Conservation (phyloP, 768 basidiomycete species). For the Hygrophoropsis aurantiaca region DNA sequence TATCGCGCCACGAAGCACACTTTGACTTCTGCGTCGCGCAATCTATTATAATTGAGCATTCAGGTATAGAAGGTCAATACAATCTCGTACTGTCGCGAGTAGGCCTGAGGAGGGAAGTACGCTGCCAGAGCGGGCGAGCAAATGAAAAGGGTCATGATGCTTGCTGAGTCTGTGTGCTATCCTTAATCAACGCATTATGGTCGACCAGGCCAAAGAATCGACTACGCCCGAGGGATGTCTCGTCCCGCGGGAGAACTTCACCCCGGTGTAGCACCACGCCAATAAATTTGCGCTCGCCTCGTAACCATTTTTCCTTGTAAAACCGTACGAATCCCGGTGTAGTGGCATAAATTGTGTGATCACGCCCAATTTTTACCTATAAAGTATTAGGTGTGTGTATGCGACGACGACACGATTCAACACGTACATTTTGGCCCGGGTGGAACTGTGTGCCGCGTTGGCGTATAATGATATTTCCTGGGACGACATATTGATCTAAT, state of each 20-base stretch:
- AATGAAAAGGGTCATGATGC: constrained; percentile 9
- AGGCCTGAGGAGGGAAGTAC: no score
- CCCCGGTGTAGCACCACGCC: constrained; percentile 83
- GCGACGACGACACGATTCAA: constrained; percentile 1
- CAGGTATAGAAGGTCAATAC: no score
- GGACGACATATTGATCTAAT: constrained; percentile 85
- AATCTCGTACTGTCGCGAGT: no score
- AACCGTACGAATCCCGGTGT: constrained; percentile 93
- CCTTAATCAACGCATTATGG: constrained; percentile 39
- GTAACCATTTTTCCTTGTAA: constrained; percentile 80
- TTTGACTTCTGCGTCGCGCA: no score
- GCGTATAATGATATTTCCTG: constrained; percentile 94
- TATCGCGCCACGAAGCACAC: no score
- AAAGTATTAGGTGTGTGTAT: constrained; percentile 7
- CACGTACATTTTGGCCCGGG: constrained; percentile 86
- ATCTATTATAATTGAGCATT: no score
- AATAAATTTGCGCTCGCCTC: constrained; percentile 73
- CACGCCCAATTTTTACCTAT: constrained; percentile 87
- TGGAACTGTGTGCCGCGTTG: constrained; percentile 94
- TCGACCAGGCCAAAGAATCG: constrained; percentile 81
- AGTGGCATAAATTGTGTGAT: constrained; percentile 91
- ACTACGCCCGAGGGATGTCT: constrained; percentile 70
- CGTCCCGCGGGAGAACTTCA: constrained; percentile 86
- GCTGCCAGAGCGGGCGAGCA: no score
- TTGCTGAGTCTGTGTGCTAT: constrained; percentile 1